Evolutionary conservation across 2,329 filamentous ascomycete genomes (phyloP), one percentile per base, ranked within the genome.

Genomic region (Hypoxylon sp.): DNA sequence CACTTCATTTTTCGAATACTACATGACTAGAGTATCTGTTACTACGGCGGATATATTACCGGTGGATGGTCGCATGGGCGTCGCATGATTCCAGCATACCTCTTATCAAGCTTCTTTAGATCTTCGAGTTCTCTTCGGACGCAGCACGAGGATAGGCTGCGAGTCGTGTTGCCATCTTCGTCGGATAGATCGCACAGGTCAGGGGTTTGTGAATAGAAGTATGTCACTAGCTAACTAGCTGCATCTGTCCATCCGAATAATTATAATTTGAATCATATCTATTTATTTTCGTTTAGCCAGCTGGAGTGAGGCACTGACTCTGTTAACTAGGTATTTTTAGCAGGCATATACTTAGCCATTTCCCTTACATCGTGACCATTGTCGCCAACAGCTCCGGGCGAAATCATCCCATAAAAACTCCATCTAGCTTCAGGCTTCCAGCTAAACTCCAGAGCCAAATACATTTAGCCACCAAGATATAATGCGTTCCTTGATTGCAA

Each of bases 401-500:
- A 52, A 50, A 28, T 48, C 6, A 20, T 22, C 48, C 7, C 40
- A 28, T 51, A n/a, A 3, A 12, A 28, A 3, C 12, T 7, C 12
- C 9, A 26, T 26, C 24, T 26, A 26, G n/a, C n/a, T n/a, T n/a
- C n/a, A 26, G 6, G 9, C 30, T 32, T 16, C 24, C 38, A 55
- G 38, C 40, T 55, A 55, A n/a, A 8, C 16, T 46, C 12, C 3
- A 46, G 16, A 49, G 26, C 20, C 36, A 20, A 11, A n/a, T 7
- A 9, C 36, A 8, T 40, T 20, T 9, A 20, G 7, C 36, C 18
- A 14, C 3, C 11, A 40, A 40, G 36, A 11, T 16, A 40, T 20
- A 18, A 72, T 72, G 70, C 60, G 56, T 28, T 53, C 56, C 12
- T 7, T 64, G 7, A 71, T 61, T 16, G 53, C 49, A 42, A 60